Evolutionary conservation across 257 asterid species (phyloP).

Genomic region (Solanum megistacrolobum): DNA sequence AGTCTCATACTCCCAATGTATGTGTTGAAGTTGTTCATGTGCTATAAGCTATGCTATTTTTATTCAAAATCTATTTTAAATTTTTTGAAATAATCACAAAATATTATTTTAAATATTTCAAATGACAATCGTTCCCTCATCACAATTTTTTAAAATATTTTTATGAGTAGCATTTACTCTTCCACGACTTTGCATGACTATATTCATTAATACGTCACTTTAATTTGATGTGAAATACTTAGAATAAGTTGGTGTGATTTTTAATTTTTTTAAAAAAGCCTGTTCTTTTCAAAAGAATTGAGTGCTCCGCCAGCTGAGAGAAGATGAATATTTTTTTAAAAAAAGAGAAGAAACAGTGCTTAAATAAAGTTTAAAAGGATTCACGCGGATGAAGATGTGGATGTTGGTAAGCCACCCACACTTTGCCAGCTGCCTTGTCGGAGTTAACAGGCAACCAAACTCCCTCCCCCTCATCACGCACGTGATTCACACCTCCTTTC

Average conservation of each 20-base stretch:
- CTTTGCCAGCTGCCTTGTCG: slow-evolving; percentile 49
- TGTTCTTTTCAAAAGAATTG: not conserved
- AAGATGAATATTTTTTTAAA: not conserved
- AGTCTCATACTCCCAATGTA: not conserved
- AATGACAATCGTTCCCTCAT: not conserved
- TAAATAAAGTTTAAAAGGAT: slow-evolving; percentile 21
- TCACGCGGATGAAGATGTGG: slow-evolving; percentile 47
- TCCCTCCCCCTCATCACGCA: slow-evolving; percentile 12
- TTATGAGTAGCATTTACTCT: not conserved
- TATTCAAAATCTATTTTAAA: too few relatives aligned
- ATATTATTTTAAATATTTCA: not conserved
- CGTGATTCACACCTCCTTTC: slow-evolving; percentile 22
- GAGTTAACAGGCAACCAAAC: slow-evolving; percentile 19
- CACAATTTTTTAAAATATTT: not conserved
- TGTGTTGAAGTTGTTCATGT: not conserved
- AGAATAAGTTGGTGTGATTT: not conserved
- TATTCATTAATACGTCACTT: not conserved
- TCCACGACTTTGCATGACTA: not conserved
- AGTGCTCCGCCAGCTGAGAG: not conserved
- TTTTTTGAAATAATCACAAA: not conserved
- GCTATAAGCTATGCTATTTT: too few relatives aligned
- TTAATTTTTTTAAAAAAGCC: not conserved
- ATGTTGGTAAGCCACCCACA: slow-evolving; percentile 34
- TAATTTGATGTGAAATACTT: not conserved
- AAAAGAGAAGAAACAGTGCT: not conserved